Evolutionary conservation across 257 asterid species (phyloP).

Genomic region (Thymus mandschuricus): DNA sequence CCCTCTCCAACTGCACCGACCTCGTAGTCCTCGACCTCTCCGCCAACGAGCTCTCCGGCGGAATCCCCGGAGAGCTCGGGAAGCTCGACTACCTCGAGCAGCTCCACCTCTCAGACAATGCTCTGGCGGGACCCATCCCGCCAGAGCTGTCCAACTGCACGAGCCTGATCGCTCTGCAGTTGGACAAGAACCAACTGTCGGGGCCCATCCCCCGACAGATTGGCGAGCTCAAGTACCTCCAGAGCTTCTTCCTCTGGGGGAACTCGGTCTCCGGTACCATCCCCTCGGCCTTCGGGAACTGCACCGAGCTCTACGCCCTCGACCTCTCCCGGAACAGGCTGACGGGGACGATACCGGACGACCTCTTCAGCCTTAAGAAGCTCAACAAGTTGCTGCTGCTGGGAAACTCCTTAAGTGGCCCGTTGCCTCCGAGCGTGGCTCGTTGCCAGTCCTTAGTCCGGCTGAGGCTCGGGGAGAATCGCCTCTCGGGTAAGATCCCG

Average conservation of each 20-base stretch:
- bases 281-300: constrained; percentile 74
- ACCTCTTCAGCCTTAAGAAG: constrained; percentile 70
- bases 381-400: constrained; percentile 80
- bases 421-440: constrained; percentile 59
- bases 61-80: constrained; percentile 72
- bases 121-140: constrained; percentile 66
- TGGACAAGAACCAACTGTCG: constrained; percentile 74
- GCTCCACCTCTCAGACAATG: constrained; percentile 83
- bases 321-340: constrained; percentile 84
- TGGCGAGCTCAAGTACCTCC: constrained; percentile 75
- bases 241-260: constrained; percentile 90
- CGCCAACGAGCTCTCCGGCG: constrained; percentile 68
- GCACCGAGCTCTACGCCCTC: constrained; percentile 84
- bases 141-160: constrained; percentile 71
- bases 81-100: constrained; percentile 64
- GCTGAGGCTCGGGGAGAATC: constrained; percentile 87
- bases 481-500: constrained; percentile 88
- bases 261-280: constrained; percentile 78
- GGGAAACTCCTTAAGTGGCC: constrained; percentile 76
- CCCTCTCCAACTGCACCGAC: constrained; percentile 65
- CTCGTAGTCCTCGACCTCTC: constrained; percentile 84
- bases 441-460: constrained; percentile 87
- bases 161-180: constrained; percentile 77
- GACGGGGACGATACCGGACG: constrained; percentile 84
- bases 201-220: constrained; percentile 72